Base-by-base conservation (phyloP, 108 stramenopile genomes). In the Cyclotella sp. region DNA sequence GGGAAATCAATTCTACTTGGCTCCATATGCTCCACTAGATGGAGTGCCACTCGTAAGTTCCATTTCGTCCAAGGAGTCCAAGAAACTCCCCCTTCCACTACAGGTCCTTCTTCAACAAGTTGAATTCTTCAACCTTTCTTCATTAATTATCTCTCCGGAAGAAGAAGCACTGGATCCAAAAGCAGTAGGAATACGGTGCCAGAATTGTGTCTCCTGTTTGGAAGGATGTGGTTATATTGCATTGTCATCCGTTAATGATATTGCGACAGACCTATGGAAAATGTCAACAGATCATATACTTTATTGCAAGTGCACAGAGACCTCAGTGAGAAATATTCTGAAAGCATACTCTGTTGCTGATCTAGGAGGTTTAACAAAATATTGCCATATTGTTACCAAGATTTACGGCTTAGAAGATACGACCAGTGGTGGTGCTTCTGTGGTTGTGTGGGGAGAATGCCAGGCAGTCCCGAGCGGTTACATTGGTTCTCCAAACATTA, bases 71-170 rank as follows among this genome's bases (percentile, higher is more conserved):
- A 11, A 68, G 30, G 27, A 68, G 21, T 68, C 67, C 16, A 68
- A 68, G 18, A 53, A 52, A n/a, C 22, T 68, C 16, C 49, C 67
- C 13, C 11, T 53, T 39, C 51, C 49, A 9, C 5, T 68, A 27
- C 67, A 68, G 30, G 8, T 29, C 15, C 49, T 68, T 16, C 67
- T 68, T n/a, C 67, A 68, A 22, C 51, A 68, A 22, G 49, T 68
- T 0, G 67, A 68, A 30, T 68, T 68, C 30, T 68, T 68, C 49
- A 52, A 68, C 22, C 67, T 68, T 11, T 68, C 67, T 1, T 68
- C 67, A n/a, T 49, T 43, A 16, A 68, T 24, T 30, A 1, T 53
- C 1, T 27, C 46, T 39, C 28, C 49, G 8, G 16, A n/a, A 34
- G 49, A 52, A 53, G 52, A 18, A 19, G 2, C 9, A 39, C 14